Evolutionary conservation across 495 filamentous ascomycete species (phyloP).

Genomic region (Aspergillus mulundensis): DNA sequence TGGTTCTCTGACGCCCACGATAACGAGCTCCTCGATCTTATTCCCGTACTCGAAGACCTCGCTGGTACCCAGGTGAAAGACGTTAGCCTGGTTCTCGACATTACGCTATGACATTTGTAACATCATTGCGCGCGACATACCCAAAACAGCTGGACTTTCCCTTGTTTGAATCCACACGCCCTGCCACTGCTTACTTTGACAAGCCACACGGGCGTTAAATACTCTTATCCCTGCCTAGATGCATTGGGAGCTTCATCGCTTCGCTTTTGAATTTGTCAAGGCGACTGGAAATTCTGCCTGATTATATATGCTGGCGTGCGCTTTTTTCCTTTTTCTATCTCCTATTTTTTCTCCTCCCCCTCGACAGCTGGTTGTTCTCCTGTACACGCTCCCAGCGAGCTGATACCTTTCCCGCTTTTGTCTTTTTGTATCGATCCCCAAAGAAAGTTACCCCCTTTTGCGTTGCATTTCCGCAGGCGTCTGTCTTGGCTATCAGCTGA

Average conservation of each 20-base stretch:
- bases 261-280: not conserved
- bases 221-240: slow-evolving; percentile 5
- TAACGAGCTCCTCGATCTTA: slow-evolving; percentile 96
- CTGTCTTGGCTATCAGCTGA: slow-evolving; percentile 40
- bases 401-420: slow-evolving; percentile 32
- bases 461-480: slow-evolving; percentile 49
- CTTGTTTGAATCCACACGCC: slow-evolving; percentile 6
- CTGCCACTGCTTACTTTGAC: not conserved
- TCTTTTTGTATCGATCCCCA: slow-evolving; percentile 26
- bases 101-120: slow-evolving; percentile 63
- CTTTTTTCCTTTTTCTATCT: slow-evolving; percentile 11
- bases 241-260: not conserved
- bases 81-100: slow-evolving; percentile 96
- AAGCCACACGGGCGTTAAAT: not conserved
- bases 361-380: slow-evolving; percentile 13
- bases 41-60: slow-evolving; percentile 97
- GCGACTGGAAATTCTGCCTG: not conserved
- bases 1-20: slow-evolving; percentile 99
- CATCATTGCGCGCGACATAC: slow-evolving; percentile 32
- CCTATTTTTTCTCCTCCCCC: slow-evolving; percentile 16
- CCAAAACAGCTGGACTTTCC: slow-evolving; percentile 24
- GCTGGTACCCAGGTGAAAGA: slow-evolving; percentile 82
- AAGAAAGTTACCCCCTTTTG: slow-evolving; percentile 21
- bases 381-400: slow-evolving; percentile 36
- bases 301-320: slow-evolving; percentile 9